phyloP scores from a whole-genome alignment of 352 stramenopile genomes.

The Phytophthora nicotianae region DNA sequence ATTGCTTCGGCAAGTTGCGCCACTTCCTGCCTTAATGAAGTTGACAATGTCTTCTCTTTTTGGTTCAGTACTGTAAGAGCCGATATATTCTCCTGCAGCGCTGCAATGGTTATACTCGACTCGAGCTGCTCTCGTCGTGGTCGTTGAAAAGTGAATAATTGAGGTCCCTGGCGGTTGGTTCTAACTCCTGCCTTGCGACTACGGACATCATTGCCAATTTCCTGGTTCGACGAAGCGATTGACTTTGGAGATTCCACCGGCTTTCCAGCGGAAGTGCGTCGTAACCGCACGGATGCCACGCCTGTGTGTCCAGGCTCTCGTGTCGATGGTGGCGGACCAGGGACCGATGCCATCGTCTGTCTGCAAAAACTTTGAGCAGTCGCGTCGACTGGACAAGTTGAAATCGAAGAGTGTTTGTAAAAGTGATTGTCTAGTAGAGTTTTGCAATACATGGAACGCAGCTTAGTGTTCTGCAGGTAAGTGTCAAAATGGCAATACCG shows the following conservation, averaged over 20 bases:
- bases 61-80: constrained; percentile 50
- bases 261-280: constrained; percentile 24
- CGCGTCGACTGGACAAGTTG: constrained; percentile 21
- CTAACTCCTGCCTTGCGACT: constrained; percentile 1
- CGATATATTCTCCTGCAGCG: constrained; percentile 57
- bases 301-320: constrained; percentile 23
- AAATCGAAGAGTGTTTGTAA: constrained; percentile 5
- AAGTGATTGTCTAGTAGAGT: neutral
- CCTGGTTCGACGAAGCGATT: constrained; percentile 23
- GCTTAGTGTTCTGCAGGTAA: too few species aligned
- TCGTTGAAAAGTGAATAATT: constrained; percentile 32
- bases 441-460: too few species aligned
- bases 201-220: constrained; percentile 7
- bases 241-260: neutral
- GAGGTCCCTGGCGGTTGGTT: constrained; percentile 3
- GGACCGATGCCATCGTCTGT: constrained; percentile 11
- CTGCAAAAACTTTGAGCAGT: constrained; percentile 8
- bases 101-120: constrained; percentile 24
- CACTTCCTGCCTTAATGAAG: constrained; percentile 46
- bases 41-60: constrained; percentile 52
- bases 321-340: constrained; percentile 24
- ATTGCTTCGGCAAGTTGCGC: constrained; percentile 37
- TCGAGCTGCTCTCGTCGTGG: constrained; percentile 44
- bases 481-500: too few species aligned
- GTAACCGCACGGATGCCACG: constrained; percentile 31